Conservation (phyloP, 2,329 filamentous ascomycete genomes). For the Penicillium paneum region DNA sequence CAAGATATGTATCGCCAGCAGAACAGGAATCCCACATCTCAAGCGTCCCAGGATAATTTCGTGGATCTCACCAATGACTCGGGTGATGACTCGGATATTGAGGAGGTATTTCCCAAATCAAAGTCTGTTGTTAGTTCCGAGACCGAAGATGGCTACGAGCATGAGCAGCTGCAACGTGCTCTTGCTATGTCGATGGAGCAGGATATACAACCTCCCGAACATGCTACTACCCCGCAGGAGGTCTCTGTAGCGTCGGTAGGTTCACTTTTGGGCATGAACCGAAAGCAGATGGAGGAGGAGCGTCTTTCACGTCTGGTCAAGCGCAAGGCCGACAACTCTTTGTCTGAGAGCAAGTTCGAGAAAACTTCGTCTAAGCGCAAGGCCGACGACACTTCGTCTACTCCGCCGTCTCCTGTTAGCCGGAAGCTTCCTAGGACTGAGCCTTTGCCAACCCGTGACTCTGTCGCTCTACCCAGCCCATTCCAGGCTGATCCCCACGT, state of each 20-base stretch:
- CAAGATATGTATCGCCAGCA: slow-evolving; percentile 5
- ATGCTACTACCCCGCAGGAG: background rate
- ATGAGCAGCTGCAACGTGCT: slow-evolving; percentile 38
- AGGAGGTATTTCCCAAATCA: slow-evolving; percentile 27
- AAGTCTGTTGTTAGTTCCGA: slow-evolving; percentile 28
- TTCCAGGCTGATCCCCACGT: background rate
- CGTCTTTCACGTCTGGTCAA: slow-evolving; percentile 67
- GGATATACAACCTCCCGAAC: background rate
- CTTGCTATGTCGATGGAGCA: slow-evolving; percentile 35
- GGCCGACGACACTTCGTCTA: slow-evolving; percentile 40
- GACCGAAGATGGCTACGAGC: slow-evolving; percentile 23
- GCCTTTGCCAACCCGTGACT: background rate
- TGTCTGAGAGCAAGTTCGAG: slow-evolving; percentile 41
- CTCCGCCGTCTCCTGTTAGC: slow-evolving; percentile 23
- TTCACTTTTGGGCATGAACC: slow-evolving; percentile 59
- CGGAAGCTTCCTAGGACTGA: slow-evolving; percentile 26
- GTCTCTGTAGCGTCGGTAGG: background rate
- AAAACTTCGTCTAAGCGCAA: slow-evolving; percentile 51
- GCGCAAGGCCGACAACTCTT: slow-evolving; percentile 48
- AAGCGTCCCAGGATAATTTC: slow-evolving; percentile 10
- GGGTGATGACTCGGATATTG: slow-evolving; percentile 26
- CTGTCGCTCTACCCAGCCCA: background rate
- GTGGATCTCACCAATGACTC: slow-evolving; percentile 37
- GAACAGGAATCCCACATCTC: background rate
- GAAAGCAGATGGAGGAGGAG: slow-evolving; percentile 82